These are phyloP conservation scores for Rhytidhysteron rufulum DNA, from an alignment of 2,329 filamentous ascomycete species.

Conservation along the genomic window DNA sequence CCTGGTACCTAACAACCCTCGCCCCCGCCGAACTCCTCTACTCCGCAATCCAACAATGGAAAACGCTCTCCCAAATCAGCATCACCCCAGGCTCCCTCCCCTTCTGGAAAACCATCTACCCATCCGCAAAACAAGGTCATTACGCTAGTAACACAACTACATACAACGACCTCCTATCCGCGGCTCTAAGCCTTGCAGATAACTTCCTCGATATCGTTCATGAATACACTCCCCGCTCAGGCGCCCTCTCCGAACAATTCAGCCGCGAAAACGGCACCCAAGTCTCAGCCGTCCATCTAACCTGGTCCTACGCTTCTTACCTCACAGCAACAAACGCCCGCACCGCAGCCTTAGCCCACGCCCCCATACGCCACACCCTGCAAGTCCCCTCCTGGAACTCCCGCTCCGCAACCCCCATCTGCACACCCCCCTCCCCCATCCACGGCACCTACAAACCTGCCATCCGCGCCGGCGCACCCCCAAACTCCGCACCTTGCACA, in stretches of 20 bases:
- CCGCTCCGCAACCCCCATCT: constrained; percentile 40
- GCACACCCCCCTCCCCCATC: constrained; percentile 40
- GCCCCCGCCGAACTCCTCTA: constrained; percentile 39
- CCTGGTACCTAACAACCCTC: constrained; percentile 43
- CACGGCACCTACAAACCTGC: constrained; percentile 13
- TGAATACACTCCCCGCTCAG: constrained; percentile 35
- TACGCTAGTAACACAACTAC: constrained; percentile 15
- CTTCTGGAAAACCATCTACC: constrained; percentile 36
- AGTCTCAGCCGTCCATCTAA: constrained; percentile 40
- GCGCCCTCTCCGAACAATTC: constrained; percentile 43
- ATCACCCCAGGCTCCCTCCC: constrained; percentile 27
- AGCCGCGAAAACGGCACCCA: constrained; percentile 37
- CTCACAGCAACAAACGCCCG: constrained; percentile 58
- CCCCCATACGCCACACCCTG: constrained; percentile 14
- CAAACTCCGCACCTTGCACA: constrained; percentile 15
- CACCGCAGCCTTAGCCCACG: constrained; percentile 40
- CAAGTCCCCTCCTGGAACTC: constrained; percentile 57
- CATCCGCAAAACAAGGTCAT: constrained; percentile 15
- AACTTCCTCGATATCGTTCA: constrained; percentile 40
- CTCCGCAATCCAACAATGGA: constrained; percentile 29
- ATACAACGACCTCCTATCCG: constrained; percentile 22
- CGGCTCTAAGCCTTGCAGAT: constrained; percentile 34
- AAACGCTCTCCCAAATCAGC: constrained; percentile 21
- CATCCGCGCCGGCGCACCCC: constrained; percentile 12
- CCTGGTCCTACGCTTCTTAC: constrained; percentile 55